Base-by-base conservation (phyloP, 208 protist genomes). In the Trypanosoma mega region DNA sequence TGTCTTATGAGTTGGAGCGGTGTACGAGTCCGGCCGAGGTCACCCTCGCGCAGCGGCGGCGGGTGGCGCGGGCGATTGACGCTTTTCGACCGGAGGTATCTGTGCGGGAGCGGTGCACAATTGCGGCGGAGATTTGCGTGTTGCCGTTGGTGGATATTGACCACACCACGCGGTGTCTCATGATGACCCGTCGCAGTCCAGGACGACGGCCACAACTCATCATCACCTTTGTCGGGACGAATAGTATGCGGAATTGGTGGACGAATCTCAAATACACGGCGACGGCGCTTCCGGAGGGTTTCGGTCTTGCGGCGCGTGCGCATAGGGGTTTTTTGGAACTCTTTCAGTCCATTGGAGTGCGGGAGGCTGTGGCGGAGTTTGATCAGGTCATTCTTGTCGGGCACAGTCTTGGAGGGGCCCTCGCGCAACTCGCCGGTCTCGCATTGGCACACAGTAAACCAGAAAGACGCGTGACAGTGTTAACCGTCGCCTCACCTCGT, bases 401-500 rank as follows among this genome's bases (percentile, higher is more conserved):
- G 5, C 80, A 87, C 74, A 87, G 76, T 52, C 55, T 87, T 12
- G 80, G 80, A 21, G 76, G 80, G 0, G 76, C 80, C 16, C 63
- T 87, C 29, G 80, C 80, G 47, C 76, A 82, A 62, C 66, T 87
- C 61, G 80, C 76, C 16, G 80, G 80, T 0, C 52, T 87, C 9
- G 67, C 72, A 49, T 69, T 87, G 6, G 80, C 76, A 33, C 71
- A 76, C 21, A 74, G 74, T 36, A 58, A 74, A n/a, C 51, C 72
- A 2, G 64, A 62, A 18, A 63, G 80, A 41, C 73, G 74, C 50
- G 79, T 87, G 59, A 87, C 80, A 30, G 74, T 83, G 44, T 61
- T 81, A 6, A 84, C 80, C 3, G 76, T 87, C 48, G 80, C 80
- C 49, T 87, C 80, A 18, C 80, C 80, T 26, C 76, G 76, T 31